Percentiles rank a stretch among this genome's conserved stretches.
Conservation (phyloP, 2,329 filamentous ascomycete species). For the Aspergillus sp. region DNA sequence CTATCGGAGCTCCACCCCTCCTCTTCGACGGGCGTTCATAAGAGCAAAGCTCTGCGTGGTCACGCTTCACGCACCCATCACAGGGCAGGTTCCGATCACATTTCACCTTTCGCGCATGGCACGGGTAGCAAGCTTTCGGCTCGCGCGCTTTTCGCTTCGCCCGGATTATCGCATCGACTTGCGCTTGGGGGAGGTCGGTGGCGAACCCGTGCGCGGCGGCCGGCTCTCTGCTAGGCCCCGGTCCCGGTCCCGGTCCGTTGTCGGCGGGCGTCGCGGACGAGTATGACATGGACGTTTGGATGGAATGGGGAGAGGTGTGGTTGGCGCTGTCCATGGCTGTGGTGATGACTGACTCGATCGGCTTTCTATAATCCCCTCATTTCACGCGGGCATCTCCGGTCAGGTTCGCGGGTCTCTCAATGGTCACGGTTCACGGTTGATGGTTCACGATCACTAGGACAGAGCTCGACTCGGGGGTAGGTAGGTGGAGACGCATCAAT, state of each 20-base stretch:
- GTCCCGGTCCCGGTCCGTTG: not conserved
- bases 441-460: not conserved
- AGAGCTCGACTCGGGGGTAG: not conserved
- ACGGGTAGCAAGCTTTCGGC: slow-evolving; percentile 49
- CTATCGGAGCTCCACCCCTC: slow-evolving; percentile 29
- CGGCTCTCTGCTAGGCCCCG: too few species aligned
- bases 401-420: not conserved
- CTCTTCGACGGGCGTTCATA: slow-evolving; percentile 51
- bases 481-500: not conserved
- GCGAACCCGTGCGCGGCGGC: slow-evolving; percentile 17
- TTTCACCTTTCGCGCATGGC: slow-evolving; percentile 50
- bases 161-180: slow-evolving; percentile 49
- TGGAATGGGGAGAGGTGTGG: slow-evolving; percentile 31
- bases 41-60: slow-evolving; percentile 50
- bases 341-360: not conserved
- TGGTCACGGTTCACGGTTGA: too few species aligned
- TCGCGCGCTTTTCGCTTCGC: slow-evolving; percentile 50
- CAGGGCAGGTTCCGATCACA: slow-evolving; percentile 51
- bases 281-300: slow-evolving; percentile 29
- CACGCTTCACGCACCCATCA: slow-evolving; percentile 50
- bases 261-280: slow-evolving; percentile 29
- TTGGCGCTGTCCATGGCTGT: not conserved
- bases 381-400: not conserved
- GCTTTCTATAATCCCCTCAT: not conserved
- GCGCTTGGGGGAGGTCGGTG: slow-evolving; percentile 45